Evolutionary conservation across 78 protist genomes (phyloP).

Genomic region (Pigoraptor vietnamica): DNA sequence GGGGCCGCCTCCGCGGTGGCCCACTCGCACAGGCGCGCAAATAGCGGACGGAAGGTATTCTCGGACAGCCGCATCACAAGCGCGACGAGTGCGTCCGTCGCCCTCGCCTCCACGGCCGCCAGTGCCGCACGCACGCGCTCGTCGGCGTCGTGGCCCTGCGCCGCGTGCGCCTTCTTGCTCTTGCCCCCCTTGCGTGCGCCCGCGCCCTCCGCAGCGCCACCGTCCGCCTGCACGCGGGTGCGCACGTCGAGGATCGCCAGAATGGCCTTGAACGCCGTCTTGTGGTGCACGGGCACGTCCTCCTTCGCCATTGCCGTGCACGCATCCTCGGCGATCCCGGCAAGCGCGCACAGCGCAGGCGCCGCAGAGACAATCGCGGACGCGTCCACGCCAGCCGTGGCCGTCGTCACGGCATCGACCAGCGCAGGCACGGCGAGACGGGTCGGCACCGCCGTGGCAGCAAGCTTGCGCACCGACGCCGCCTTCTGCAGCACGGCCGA

Average conservation of each 20-base stretch:
- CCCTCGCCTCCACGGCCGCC: neutral
- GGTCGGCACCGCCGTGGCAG: neutral
- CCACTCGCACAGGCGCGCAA: slow-evolving; percentile 21
- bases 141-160: neutral
- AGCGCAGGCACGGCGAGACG: neutral
- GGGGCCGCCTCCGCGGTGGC: neutral
- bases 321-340: neutral
- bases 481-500: neutral
- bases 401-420: neutral
- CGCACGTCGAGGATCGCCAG: neutral
- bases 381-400: neutral
- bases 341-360: neutral
- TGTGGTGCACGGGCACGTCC: neutral
- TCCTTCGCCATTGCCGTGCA: neutral
- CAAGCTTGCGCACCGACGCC: neutral
- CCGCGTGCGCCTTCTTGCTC: too few species aligned
- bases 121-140: neutral
- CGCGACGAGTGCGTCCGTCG: neutral
- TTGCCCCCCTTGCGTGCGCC: neutral
- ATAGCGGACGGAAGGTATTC: slow-evolving; percentile 10
- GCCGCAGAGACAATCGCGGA: neutral
- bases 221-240: neutral
- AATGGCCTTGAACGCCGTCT: neutral
- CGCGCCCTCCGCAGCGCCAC: neutral
- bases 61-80: slow-evolving; percentile 3